Conservation (phyloP, 805 yeast genomes). For the Komagataella mondaviorum region DNA sequence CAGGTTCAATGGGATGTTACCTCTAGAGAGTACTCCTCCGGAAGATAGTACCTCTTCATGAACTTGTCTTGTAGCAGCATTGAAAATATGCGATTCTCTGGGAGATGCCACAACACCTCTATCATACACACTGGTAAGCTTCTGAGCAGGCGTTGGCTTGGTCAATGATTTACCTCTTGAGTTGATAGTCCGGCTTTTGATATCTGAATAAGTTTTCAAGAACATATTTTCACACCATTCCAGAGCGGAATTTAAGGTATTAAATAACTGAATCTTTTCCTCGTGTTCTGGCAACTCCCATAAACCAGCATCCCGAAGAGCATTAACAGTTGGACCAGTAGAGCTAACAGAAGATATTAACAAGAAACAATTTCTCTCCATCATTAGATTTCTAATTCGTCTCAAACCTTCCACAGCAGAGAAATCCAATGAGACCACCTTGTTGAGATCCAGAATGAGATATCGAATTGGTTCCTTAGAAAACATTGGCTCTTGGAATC, state of each 20-base stretch:
- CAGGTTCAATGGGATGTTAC: slow-evolving; percentile 27
- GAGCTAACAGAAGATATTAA: slow-evolving; percentile 63
- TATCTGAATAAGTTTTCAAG: slow-evolving; percentile 43
- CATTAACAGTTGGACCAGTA: slow-evolving; percentile 50
- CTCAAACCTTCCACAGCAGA: slow-evolving; percentile 95
- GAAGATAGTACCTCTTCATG: slow-evolving; percentile 20
- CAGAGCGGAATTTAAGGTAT: slow-evolving; percentile 71
- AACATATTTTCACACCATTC: slow-evolving; percentile 97
- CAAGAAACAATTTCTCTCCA: slow-evolving; percentile 54
- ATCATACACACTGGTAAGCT: neutral
- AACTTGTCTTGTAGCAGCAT: slow-evolving; percentile 35
- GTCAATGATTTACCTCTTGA: neutral
- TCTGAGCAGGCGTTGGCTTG: neutral
- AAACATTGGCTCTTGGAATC: slow-evolving; percentile 44
- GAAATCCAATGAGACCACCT: slow-evolving; percentile 74
- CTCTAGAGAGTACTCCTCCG: slow-evolving; percentile 1
- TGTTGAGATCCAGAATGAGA: slow-evolving; percentile 72
- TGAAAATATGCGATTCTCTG: slow-evolving; percentile 34
- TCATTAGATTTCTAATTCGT: slow-evolving; percentile 66
- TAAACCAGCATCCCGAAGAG: slow-evolving; percentile 74
- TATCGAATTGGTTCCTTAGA: slow-evolving; percentile 55
- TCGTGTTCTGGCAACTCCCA: slow-evolving; percentile 39
- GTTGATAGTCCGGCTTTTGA: slow-evolving; percentile 5
- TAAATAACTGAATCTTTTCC: slow-evolving; percentile 47
- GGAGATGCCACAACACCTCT: slow-evolving; percentile 23